These are phyloP conservation scores for Macroventuria anomochaeta DNA, from an alignment of 2,329 filamentous ascomycete species.

Conservation along the genomic window DNA sequence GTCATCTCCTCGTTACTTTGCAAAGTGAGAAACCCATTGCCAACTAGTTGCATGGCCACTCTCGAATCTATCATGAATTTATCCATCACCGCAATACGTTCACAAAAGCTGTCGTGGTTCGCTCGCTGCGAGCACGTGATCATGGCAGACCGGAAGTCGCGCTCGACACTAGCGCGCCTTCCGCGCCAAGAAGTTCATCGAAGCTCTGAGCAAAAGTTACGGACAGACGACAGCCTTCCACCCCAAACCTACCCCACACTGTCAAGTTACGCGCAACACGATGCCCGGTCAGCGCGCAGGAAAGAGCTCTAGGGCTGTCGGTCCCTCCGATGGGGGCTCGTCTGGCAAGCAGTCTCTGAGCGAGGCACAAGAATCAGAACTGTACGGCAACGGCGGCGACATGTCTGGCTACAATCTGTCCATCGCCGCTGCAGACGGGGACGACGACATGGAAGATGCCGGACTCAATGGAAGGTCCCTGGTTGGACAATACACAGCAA, in stretches of 20 bases:
- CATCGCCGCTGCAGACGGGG: conserved; percentile 78
- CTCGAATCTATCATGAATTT: too few species aligned
- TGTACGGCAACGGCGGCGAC: conserved; percentile 79
- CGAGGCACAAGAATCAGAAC: conserved; percentile 83
- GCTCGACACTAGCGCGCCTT: conserved; percentile 11
- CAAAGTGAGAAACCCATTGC: too few species aligned
- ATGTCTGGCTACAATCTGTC: conserved; percentile 91
- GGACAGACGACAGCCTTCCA: conserved; percentile 2
- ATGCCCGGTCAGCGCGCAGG: conserved; percentile 46
- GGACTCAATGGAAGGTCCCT: conserved; percentile 73
- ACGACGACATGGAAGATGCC: conserved; percentile 77
- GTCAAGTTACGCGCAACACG: conserved; percentile 34
- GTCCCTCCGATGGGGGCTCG: conserved; percentile 77
- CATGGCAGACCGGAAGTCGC: conserved; percentile 1
- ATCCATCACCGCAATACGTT: too few species aligned
- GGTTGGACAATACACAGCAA: conserved; percentile 95
- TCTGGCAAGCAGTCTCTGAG: conserved; percentile 91
- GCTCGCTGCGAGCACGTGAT: conserved; percentile 1
- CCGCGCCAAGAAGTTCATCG: conserved; percentile 14
- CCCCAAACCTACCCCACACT: conserved; percentile 15
- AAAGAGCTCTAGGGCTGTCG: conserved; percentile 83
- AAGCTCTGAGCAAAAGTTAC: conserved; percentile 17
- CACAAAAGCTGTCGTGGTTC: too few species aligned
- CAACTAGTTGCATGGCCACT: too few species aligned
- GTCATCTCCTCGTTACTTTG: too few species aligned